Base-by-base conservation (phyloP, 805 yeast species). In the Kazachstania bromeliacearum region DNA sequence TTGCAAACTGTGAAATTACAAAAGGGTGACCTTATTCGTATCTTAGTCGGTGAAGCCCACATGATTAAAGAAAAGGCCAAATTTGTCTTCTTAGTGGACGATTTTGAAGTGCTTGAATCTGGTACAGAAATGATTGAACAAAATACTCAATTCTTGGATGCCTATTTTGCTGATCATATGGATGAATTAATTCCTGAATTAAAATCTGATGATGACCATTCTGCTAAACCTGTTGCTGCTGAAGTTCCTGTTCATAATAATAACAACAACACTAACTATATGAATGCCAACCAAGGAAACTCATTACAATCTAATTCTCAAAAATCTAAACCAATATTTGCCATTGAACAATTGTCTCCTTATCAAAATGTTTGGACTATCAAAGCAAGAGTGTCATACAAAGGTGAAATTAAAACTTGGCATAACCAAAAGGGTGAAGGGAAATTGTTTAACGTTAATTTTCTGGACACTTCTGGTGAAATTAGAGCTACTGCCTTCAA, bases 401-500 rank as follows among this genome's bases (percentile, higher is more conserved):
- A 89, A 60, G 77, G 89, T 38, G 96, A 85, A 42, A 70, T 89
- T 47, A 78, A 85, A 59, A 83, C 84, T 25, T 92, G 89, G 89
- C 75, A 84, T 35, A 85, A 84, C 50, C 79, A 75, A 43, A 73
- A 78, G 50, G 95, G 96, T 39, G 85, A 79, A 44, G 98, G 98
- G 37, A 83, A 84, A 59, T 70, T 92, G 41, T 87, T 92, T 66
- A 82, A 80, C 49, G 84, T 85, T 21, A 85, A 85, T 48, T 76
- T 92, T 40, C 63, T 89, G 39, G 98, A 92, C 57, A 95, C 92
- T 57, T 82, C 96, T 5, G 95, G 92, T 51, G 97, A 92, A 64
- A 92, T 92, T 48, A 73, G 92, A 52, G 96, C 95, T 8, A 87
- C 97, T 2, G 96, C 92, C 2, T 92, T 92, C 62, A 84, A 83